A percentile compares a stretch with the other conserved stretches of the same genome.
Evolutionary conservation across 495 filamentous ascomycete genomes (phyloP).

Genomic region (Pseudevernia furfuracea): DNA sequence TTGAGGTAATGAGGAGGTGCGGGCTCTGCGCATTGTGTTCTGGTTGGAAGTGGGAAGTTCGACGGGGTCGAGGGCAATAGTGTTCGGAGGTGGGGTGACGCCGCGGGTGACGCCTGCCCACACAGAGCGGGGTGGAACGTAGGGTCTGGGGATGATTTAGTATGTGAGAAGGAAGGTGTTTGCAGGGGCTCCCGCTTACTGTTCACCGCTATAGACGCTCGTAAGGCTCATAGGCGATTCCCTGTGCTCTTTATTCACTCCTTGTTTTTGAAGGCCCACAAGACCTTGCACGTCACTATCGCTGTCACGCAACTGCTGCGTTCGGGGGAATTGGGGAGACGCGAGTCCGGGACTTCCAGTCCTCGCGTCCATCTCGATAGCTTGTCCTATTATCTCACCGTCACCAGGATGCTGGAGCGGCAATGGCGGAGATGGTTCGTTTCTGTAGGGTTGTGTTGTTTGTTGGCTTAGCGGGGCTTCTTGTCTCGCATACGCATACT

Average conservation of each 20-base stretch:
- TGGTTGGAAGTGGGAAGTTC: constrained; percentile 36
- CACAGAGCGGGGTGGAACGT: constrained; percentile 53
- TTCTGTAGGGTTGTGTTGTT: constrained; percentile 9
- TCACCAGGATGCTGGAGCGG: constrained; percentile 42
- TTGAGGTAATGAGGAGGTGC: constrained; percentile 31
- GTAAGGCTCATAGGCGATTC: constrained; percentile 18
- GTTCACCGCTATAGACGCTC: constrained; percentile 59
- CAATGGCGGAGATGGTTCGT: constrained; percentile 53
- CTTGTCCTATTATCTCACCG: constrained; percentile 52
- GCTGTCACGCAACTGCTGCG: constrained; percentile 50
- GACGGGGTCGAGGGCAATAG: constrained; percentile 29
- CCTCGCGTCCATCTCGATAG: constrained; percentile 74
- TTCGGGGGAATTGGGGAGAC: constrained; percentile 29
- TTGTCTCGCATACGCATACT: constrained; percentile 33
- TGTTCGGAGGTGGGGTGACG: constrained; percentile 18
- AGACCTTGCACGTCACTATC: constrained; percentile 62
- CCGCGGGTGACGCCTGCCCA: constrained; percentile 30
- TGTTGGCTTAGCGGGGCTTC: constrained; percentile 12
- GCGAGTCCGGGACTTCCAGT: constrained; percentile 40
- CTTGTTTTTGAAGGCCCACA: constrained; percentile 55
- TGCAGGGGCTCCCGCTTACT: constrained; percentile 48
- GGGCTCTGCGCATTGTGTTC: constrained; percentile 29
- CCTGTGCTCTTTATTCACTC: constrained; percentile 39
- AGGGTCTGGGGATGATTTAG: constrained; percentile 42
- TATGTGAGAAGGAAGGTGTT: constrained; percentile 10